Percentiles rank a stretch among this genome's conserved stretches.
These are phyloP conservation scores for Epichloe baconii DNA, from an alignment of 2,329 filamentous ascomycete genomes.

Conservation along the genomic window DNA sequence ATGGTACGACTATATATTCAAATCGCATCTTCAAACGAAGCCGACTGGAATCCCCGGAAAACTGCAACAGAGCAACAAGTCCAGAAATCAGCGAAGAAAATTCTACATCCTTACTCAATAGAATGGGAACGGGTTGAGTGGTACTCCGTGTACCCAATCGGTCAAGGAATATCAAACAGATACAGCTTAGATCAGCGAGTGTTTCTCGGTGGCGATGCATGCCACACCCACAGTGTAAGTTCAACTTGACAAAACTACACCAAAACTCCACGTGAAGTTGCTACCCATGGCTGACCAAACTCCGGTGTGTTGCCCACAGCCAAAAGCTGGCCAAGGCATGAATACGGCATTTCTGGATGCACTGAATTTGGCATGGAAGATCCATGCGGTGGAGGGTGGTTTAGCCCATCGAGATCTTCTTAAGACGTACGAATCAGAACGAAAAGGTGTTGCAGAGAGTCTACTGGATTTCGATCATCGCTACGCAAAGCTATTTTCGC, in stretches of 20 bases:
- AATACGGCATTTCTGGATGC: conserved; percentile 71
- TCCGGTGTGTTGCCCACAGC: conserved; percentile 29
- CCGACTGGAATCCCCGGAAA: conserved; percentile 48
- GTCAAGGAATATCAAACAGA: conserved; percentile 56
- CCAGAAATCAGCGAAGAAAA: conserved; percentile 50
- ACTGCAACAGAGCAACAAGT: conserved; percentile 52
- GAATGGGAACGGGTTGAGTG: conserved; percentile 56
- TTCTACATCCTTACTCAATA: conserved; percentile 53
- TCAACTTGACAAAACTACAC: neutral
- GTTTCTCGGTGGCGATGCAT: conserved; percentile 66
- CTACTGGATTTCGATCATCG: conserved; percentile 77
- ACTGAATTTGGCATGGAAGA: conserved; percentile 90
- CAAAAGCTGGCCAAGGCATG: conserved; percentile 70
- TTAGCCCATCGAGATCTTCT: conserved; percentile 65
- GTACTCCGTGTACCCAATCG: conserved; percentile 68
- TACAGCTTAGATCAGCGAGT: conserved; percentile 57
- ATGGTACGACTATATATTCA: conserved; percentile 62
- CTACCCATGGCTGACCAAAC: neutral
- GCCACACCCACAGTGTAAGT: conserved; percentile 61
- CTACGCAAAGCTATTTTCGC: conserved; percentile 82
- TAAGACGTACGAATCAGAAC: conserved; percentile 75
- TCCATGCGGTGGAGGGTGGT: conserved; percentile 76
- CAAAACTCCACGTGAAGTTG: neutral
- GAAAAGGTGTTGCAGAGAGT: conserved; percentile 71
- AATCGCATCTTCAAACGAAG: conserved; percentile 45